Conservation (phyloP, 495 filamentous ascomycete genomes). For the Daldinia grandis region DNA sequence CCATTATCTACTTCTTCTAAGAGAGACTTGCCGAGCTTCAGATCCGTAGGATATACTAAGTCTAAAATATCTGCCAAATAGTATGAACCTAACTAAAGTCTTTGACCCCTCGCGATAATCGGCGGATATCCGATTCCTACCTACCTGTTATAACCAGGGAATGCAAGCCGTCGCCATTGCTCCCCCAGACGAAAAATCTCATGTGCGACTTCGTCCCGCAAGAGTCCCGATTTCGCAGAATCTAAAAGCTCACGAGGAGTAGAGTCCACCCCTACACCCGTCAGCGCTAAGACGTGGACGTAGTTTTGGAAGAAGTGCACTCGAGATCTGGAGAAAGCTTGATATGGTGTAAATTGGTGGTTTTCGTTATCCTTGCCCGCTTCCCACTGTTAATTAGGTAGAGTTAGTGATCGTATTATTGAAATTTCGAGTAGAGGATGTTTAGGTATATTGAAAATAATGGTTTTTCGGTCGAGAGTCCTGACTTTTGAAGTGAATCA, state of each 20-base stretch:
- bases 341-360: constrained; percentile 18
- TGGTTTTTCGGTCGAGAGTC: not conserved
- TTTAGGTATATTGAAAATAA: not conserved
- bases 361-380: not conserved
- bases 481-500: not conserved
- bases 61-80: not conserved
- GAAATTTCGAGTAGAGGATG: not conserved
- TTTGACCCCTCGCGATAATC: not conserved
- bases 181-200: constrained; percentile 17
- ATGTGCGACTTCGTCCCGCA: constrained; percentile 9
- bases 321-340: constrained; percentile 18
- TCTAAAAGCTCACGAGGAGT: constrained; percentile 18
- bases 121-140: not conserved
- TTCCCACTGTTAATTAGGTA: not conserved
- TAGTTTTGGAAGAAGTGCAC: constrained; percentile 18
- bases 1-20: not conserved
- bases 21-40: not conserved
- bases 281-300: constrained; percentile 13
- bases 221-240: not conserved
- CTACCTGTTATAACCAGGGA: not conserved
- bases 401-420: not conserved
- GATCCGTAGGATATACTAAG: not conserved
- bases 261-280: constrained; percentile 11
- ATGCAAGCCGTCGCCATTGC: constrained; percentile 16
- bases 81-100: not conserved